Evolutionary conservation across 2,329 filamentous ascomycete species (phyloP), one percentile per base, ranked within the genome.

Genomic region (Podosphaera aphanis): DNA sequence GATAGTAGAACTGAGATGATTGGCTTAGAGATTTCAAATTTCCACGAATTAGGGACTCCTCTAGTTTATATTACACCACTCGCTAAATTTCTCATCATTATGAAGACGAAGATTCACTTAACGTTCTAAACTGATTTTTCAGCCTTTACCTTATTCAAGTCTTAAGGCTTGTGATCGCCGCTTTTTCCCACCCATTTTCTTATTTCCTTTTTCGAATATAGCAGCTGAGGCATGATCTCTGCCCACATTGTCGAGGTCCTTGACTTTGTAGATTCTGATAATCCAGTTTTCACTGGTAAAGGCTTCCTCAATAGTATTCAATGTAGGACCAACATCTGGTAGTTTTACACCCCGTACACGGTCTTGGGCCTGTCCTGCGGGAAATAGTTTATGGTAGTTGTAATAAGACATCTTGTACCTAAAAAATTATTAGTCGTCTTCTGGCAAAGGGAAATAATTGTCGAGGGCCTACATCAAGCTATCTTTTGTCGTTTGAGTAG

Each of bases 351-450:
- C 77, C 59, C 90, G 85, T 52, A 98, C 90, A 55, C 90, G 80
- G 61, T 98, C 90, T 55, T 77, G 68, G 31, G 83, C 86, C 64
- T 95, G 85, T 50, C 90, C 90, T 2, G 79, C 71, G 39, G 86
- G 88, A 73, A 95, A 98, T 51, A 98, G 75, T 41, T 72, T 67
- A 63, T 88, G 74, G 70, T 83, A 98, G 71, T 95, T 95, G 74
- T 98, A 83, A 73, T 98, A 98, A 19, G 85, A 94, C 86, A 98
- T 94, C 73, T 98, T 98, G 75, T 98, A 98, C 84, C 86, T 93
- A 46, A 45, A 40, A 27, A 27, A 18, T 47, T 46, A 48, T 58
- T 48, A 61, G 57, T 49, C 48, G 29, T 6, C 15, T 18, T 35
- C 23, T n/a, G 20, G 20, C 6, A 31, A 18, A 23, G 37, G 2